Evolutionary conservation across 2,329 filamentous ascomycete genomes (phyloP), one percentile per base, ranked within the genome.

Genomic region (Diaporthe ampelina): DNA sequence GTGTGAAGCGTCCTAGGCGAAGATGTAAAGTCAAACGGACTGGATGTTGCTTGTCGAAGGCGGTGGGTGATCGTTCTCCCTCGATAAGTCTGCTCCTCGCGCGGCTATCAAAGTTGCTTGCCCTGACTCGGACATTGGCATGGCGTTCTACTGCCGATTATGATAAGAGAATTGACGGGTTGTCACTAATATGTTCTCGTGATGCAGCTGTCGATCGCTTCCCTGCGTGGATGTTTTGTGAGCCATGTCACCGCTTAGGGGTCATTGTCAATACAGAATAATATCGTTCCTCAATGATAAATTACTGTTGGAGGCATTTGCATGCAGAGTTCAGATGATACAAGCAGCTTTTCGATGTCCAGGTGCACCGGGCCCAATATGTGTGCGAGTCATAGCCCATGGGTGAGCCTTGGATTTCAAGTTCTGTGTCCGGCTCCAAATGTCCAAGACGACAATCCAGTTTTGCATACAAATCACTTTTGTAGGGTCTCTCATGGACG

Each of bases 71-170:
- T 50, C 13, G 0, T 48, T 43, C 43, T 26, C 4, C 26, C 19
- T 32, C 6, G 10, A 11, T 40, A 15, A 15, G 17, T 21, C 24
- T n/a, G 40, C 8, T 29, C 17, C 59, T 32, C 2, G 61, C 11
- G 11, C 32, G 63, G 37, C 24, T 67, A 67, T 52, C 29, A 32
- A 32, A 32, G 9, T 21, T 8, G n/a, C 3, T 35, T 37, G 63
- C 29, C 61, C 63, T 67, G 63, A 67, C 63, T 67, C 63, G 29
- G 63, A 37, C 32, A 0, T 24, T 37, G 29, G n/a, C 63, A 52
- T 13, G 29, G 21, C 21, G 11, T 19, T 65, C 40, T 29, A n/a
- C 19, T 26, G 59, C n/a, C 29, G 15, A 19, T 24, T 13, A 6
- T 24, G 63, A 67, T 67, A 67, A 67, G 63, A 52, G 45, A 37